A percentile compares a stretch with the other conserved stretches of the same genome.
phyloP scores from a whole-genome alignment of 176 grass and related monocot genomes.

The Lolium rigidum region DNA sequence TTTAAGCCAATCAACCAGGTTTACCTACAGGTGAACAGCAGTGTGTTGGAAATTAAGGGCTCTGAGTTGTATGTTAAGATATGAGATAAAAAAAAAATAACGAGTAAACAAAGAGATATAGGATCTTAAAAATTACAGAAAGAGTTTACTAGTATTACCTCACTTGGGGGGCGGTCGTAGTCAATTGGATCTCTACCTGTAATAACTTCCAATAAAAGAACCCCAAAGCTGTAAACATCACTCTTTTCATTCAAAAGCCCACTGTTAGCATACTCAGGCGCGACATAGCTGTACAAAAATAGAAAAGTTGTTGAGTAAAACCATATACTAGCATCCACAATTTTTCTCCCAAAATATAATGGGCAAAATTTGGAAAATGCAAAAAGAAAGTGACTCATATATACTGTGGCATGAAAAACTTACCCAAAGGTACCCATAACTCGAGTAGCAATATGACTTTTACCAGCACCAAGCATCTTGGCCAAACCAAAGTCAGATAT shows the following conservation, averaged over 20 bases:
- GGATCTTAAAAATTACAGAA: background rate
- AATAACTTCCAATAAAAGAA: conserved; percentile 96
- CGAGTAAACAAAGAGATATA: conserved; percentile 12
- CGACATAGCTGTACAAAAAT: conserved; percentile 74
- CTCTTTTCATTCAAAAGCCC: conserved; percentile 99
- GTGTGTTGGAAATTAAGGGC: conserved; percentile 10
- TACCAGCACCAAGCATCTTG: conserved; percentile 97
- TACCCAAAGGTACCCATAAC: conserved; percentile 99
- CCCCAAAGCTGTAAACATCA: conserved; percentile 98
- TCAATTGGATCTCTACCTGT: conserved; percentile 97
- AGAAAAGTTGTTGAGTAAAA: conserved; percentile 33
- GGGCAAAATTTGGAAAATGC: conserved; percentile 24
- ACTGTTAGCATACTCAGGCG: conserved; percentile 95
- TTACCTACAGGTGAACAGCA: conserved; percentile 66
- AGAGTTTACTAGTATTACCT: conserved; percentile 58
- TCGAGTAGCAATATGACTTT: conserved; percentile 95
- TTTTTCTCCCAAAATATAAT: background rate
- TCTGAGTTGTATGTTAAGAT: conserved; percentile 18
- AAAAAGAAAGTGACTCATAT: conserved; percentile 14
- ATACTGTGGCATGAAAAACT: conserved; percentile 35
- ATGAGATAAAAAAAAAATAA: background rate
- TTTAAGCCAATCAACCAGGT: conserved; percentile 99
- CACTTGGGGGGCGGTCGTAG: conserved; percentile 79
- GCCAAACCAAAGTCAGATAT: conserved; percentile 97
- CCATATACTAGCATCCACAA: background rate